These are phyloP conservation scores for Aspergillus neoniger DNA, from an alignment of 2,329 filamentous ascomycete genomes.

Conservation along the genomic window DNA sequence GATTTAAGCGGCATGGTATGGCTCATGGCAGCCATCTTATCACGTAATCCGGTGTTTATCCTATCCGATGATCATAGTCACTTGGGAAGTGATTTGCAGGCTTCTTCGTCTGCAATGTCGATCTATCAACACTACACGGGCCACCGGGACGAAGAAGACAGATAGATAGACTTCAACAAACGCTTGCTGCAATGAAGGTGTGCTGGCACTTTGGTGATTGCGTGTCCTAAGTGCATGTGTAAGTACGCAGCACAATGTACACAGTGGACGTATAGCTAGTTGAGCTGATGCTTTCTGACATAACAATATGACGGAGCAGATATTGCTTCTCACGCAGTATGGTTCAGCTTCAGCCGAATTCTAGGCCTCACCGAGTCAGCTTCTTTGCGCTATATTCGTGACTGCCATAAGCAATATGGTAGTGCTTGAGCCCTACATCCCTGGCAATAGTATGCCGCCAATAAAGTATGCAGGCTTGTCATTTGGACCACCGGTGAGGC, in stretches of 20 bases:
- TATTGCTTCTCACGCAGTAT: neutral
- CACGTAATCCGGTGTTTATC: constrained; percentile 9
- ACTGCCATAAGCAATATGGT: too few species aligned
- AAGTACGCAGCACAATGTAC: neutral
- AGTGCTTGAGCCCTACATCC: neutral
- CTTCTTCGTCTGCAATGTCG: constrained; percentile 17
- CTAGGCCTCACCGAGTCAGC: neutral
- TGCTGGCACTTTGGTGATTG: neutral
- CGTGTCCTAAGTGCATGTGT: neutral
- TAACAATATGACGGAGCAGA: neutral
- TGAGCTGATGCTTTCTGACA: neutral
- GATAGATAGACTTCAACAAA: neutral
- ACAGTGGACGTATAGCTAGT: neutral
- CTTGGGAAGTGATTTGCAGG: constrained; percentile 13
- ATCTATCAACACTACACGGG: constrained; percentile 5
- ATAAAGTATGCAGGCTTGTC: too few species aligned
- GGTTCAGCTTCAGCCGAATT: neutral
- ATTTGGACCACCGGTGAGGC: neutral
- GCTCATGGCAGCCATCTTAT: constrained; percentile 1
- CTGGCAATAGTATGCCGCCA: neutral
- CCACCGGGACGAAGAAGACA: neutral
- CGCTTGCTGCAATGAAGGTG: neutral
- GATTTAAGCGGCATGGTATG: constrained; percentile 10
- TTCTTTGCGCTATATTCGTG: too few species aligned
- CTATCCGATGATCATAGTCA: constrained; percentile 12